Evolutionary conservation across 805 yeast species (phyloP), one percentile per base, ranked within the genome.

Genomic region (Candida fluviatilis): DNA sequence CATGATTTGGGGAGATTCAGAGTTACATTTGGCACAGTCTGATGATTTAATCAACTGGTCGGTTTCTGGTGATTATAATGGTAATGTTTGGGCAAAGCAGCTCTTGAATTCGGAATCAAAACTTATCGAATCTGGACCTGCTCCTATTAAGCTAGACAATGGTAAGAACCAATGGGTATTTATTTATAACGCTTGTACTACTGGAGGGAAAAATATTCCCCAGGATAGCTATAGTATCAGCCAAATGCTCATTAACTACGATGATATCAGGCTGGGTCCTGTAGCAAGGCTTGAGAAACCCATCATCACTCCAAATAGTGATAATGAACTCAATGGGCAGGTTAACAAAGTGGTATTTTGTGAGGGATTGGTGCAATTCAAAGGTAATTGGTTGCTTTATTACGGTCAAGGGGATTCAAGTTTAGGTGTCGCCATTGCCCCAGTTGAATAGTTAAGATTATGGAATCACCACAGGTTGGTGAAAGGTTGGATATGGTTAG

Each of bases 1-100:
- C 43, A 67, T 67, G 73, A 56, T 67, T 16, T 67, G 69, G 69
- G 73, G 73, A 16, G 73, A 67, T 46, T 54, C 62, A 8, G 57
- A 58, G 25, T 54, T 67, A 39, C 60, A 64, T 42, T 51, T 67
- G 43, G 71, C 71, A 3, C 53, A 46, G 19, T 58, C 66, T 7
- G 46, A 45, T 19, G 70, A 67, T 40, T 43, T 66, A 40, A 43
- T 57, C n/a, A 40, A 59, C 38, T 67, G 73, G 73, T 28, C 40
- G 13, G 35, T 58, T 5, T 41, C 51, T 2, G 41, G 51, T 23
- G 43, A 48, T 21, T 47, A 51, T 34, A 46, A 45, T 26, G 29
- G 38, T 4, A 50, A 49, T 35, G 35, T 44, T 2, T 66, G 56
- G 44, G 51, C 72, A 5, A 50, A 39, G 5, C 63, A 63, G 4